These are phyloP conservation scores for Ascochyta koolunga DNA, from an alignment of 2,329 filamentous ascomycete species.

Conservation along the genomic window DNA sequence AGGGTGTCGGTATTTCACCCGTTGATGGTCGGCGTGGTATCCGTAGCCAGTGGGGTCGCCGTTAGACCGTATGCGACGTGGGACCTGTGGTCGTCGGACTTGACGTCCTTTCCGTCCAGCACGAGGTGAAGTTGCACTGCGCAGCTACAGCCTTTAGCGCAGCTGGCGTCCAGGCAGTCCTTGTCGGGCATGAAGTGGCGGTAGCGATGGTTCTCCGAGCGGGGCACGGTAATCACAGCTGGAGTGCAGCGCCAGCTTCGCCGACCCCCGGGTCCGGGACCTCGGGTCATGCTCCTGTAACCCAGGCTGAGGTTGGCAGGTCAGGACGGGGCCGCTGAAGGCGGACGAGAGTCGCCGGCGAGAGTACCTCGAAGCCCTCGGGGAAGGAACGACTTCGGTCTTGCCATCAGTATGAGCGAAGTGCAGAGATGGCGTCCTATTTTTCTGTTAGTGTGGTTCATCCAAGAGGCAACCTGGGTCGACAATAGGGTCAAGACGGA, in stretches of 20 bases:
- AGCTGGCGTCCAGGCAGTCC: conserved; percentile 78
- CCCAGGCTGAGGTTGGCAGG: conserved; percentile 74
- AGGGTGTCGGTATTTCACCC: conserved; percentile 73
- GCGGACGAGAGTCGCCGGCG: conserved; percentile 66
- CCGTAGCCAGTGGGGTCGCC: conserved; percentile 77
- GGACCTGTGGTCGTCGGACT: conserved; percentile 64
- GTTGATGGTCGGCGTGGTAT: conserved; percentile 70
- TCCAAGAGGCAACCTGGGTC: conserved; percentile 32
- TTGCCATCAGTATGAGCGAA: conserved; percentile 68
- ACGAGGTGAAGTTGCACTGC: conserved; percentile 76
- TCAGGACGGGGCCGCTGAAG: conserved; percentile 63
- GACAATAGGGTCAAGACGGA: conserved; percentile 59
- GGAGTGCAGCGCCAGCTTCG: no score
- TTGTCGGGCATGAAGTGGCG: conserved; percentile 85
- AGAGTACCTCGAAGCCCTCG: conserved; percentile 72
- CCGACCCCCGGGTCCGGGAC: conserved; percentile 76
- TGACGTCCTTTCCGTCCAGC: conserved; percentile 69
- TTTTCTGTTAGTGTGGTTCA: background rate
- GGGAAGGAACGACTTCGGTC: conserved; percentile 75
- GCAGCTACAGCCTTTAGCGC: conserved; percentile 77
- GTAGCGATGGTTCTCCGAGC: conserved; percentile 75
- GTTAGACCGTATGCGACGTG: conserved; percentile 72
- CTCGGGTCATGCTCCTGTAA: conserved; percentile 67
- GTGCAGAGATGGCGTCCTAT: conserved; percentile 68
- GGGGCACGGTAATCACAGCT: no score